phyloP scores from a whole-genome alignment of 129 eudicot genomes.

The sunflower (Helianthus annuus) region HanXRQr2.0-SUNRISE NC_035448.2:14162977-14163476 shows the following conservation, averaged over 20 bases:
- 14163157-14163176: slow-evolving; percentile 53
- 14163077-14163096: slow-evolving; percentile 59
- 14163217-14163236: slow-evolving; percentile 89
- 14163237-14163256: slow-evolving; percentile 72
- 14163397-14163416: slow-evolving; percentile 45
- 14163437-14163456: slow-evolving; percentile 43
- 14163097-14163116: slow-evolving; percentile 79
- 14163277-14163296: slow-evolving; percentile 76
- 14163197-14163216: slow-evolving; percentile 59
- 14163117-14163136: slow-evolving; percentile 63
- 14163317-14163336: slow-evolving; percentile 79
- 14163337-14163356: slow-evolving; percentile 71
- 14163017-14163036: slow-evolving; percentile 49
- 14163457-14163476: slow-evolving; percentile 83
- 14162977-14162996: slow-evolving; percentile 86
- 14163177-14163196: slow-evolving; percentile 88
- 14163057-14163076: slow-evolving; percentile 56
- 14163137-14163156: slow-evolving; percentile 73
- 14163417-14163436: slow-evolving; percentile 69
- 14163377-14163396: slow-evolving; percentile 50
- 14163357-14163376: slow-evolving; percentile 74
- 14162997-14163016: slow-evolving; percentile 91
- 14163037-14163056: slow-evolving; percentile 74
- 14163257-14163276: slow-evolving; percentile 77
- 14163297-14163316: slow-evolving; percentile 58